Conservation (phyloP, 139 green algal species). For the Limnomonas spitsbergensis region DNA sequence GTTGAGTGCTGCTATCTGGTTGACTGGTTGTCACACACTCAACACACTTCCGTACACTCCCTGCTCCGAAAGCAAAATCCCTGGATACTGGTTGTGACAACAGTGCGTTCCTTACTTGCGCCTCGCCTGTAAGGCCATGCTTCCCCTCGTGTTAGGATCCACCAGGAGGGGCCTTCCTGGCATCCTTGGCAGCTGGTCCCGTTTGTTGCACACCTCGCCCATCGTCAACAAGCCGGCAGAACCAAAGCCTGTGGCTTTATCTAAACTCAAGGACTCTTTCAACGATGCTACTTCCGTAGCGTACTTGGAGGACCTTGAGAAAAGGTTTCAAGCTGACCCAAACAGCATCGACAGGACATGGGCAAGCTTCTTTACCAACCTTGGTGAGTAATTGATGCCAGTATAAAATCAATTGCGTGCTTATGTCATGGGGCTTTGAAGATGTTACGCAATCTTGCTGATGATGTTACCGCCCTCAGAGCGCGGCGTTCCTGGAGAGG, state of each 20-base stretch:
- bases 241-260: conserved; percentile 75
- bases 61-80: too few species aligned
- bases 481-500: conserved; percentile 71
- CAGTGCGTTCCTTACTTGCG: too few species aligned
- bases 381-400: conserved; percentile 66
- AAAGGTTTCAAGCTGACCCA: conserved; percentile 75
- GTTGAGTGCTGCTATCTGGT: too few species aligned
- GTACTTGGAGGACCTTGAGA: conserved; percentile 89
- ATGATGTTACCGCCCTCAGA: conserved; percentile 46
- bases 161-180: too few species aligned
- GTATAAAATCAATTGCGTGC: background rate
- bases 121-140: too few species aligned
- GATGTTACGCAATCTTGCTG: background rate
- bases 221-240: background rate
- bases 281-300: conserved; percentile 82
- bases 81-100: too few species aligned
- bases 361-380: conserved; percentile 79
- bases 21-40: too few species aligned
- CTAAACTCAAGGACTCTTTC: conserved; percentile 92
- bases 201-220: background rate
- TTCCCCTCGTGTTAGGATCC: too few species aligned
- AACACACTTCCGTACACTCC: too few species aligned
- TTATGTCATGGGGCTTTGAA: background rate
- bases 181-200: too few species aligned
- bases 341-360: conserved; percentile 81